Evolutionary conservation across 2,329 filamentous ascomycete genomes (phyloP).

Genomic region (Ilyonectria sp.): DNA sequence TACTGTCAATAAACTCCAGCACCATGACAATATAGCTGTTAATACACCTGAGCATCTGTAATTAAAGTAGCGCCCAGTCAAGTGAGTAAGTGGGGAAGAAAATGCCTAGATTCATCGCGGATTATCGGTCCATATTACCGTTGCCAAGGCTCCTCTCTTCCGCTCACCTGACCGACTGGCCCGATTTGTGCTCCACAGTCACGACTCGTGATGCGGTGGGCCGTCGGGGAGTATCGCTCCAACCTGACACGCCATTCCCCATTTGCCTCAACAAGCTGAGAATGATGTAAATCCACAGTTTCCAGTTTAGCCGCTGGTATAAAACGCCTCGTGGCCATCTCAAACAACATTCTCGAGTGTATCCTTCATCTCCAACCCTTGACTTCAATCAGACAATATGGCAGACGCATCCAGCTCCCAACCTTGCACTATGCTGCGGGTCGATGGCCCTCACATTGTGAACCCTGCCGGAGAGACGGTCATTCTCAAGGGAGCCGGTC

Average conservation of each 20-base stretch:
- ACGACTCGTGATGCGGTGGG: not conserved
- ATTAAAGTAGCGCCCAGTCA: too few relatives aligned
- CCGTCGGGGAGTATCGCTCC: conserved; percentile 19
- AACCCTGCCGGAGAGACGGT: conserved; percentile 60
- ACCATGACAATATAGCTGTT: too few relatives aligned
- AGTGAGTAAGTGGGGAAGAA: too few relatives aligned
- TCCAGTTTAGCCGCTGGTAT: not conserved
- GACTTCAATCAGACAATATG: not conserved
- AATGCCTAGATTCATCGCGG: too few relatives aligned
- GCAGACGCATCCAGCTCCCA: not conserved
- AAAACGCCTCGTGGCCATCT: not conserved
- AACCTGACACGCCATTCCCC: not conserved
- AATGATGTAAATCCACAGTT: not conserved
- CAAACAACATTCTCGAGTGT: not conserved
- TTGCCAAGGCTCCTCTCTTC: not conserved
- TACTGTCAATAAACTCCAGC: too few relatives aligned
- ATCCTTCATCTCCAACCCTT: not conserved
- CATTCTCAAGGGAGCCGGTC: conserved; percentile 57
- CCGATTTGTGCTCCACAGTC: conserved; percentile 4
- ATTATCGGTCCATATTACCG: too few relatives aligned
- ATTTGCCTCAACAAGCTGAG: not conserved
- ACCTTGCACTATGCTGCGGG: conserved; percentile 50
- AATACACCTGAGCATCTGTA: too few relatives aligned
- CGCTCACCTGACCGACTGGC: not conserved
- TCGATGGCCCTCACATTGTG: conserved; percentile 57